Percentiles rank a stretch among this genome's conserved stretches.
These are phyloP conservation scores for Neofusicoccum laricinum DNA, from an alignment of 2,329 filamentous ascomycete species.

Conservation along the genomic window DNA sequence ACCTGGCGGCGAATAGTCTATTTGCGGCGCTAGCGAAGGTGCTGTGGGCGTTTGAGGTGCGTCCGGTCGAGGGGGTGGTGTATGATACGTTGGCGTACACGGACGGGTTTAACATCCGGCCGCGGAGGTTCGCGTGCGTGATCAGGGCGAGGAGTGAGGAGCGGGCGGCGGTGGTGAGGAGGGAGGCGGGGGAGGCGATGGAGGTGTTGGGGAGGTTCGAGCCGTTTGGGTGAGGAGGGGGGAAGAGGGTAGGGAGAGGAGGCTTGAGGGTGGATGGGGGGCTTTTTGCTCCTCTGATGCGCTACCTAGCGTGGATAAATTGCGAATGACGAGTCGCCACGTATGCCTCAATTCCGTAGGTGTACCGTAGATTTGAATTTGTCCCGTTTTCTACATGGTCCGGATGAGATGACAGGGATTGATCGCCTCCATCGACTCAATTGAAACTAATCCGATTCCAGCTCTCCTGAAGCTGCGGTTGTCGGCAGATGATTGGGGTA, in stretches of 20 bases:
- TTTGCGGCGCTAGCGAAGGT: slow-evolving; percentile 33
- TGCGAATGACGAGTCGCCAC: too few species aligned
- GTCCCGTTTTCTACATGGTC: too few species aligned
- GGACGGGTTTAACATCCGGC: slow-evolving; percentile 41
- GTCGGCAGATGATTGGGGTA: too few species aligned
- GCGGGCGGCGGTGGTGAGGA: slow-evolving; percentile 28
- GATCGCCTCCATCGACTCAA: too few species aligned
- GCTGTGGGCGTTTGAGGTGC: slow-evolving; percentile 36
- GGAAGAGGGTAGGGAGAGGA: background rate
- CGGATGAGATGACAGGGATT: too few species aligned
- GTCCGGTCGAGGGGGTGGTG: slow-evolving; percentile 24
- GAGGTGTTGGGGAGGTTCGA: slow-evolving; percentile 2
- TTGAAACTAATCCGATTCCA: too few species aligned
- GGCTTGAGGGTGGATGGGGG: background rate
- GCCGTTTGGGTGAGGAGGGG: background rate
- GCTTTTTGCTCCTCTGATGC: too few species aligned
- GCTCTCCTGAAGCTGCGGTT: too few species aligned
- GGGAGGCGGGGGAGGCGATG: slow-evolving; percentile 21
- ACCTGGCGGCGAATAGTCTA: slow-evolving; percentile 31
- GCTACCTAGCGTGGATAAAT: too few species aligned
- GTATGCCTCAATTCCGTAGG: too few species aligned
- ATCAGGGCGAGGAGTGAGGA: slow-evolving; percentile 32
- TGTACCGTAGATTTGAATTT: too few species aligned
- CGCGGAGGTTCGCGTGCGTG: slow-evolving; percentile 33
- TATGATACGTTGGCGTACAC: slow-evolving; percentile 42